Conservation (phyloP, 805 yeast genomes). For the Metschnikowia cerradonensis region DNA sequence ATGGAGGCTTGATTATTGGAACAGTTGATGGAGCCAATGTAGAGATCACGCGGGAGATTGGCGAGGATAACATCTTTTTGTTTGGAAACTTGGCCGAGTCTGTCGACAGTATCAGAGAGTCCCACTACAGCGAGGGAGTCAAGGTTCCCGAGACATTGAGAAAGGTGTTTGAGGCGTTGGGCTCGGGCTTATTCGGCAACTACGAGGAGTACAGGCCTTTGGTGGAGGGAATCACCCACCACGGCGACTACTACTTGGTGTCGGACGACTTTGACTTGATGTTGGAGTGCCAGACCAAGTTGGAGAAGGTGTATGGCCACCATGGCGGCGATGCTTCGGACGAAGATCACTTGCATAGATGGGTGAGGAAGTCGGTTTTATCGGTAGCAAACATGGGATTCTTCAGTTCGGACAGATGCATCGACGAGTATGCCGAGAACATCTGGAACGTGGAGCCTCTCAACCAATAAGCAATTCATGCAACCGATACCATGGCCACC, state of each 20-base stretch:
- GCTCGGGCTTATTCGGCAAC: slow-evolving; percentile 68
- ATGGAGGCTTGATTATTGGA: slow-evolving; percentile 91
- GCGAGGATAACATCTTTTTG: slow-evolving; percentile 87
- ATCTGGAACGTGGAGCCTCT: slow-evolving; percentile 90
- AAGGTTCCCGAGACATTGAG: slow-evolving; percentile 55
- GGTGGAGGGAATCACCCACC: slow-evolving; percentile 62
- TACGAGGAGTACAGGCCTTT: slow-evolving; percentile 62
- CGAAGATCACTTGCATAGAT: slow-evolving; percentile 53
- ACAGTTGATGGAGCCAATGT: slow-evolving; percentile 97
- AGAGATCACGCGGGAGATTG: slow-evolving; percentile 89
- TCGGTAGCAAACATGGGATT: slow-evolving; percentile 93
- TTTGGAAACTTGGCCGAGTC: slow-evolving; percentile 89
- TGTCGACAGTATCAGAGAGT: slow-evolving; percentile 79
- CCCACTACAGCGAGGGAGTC: slow-evolving; percentile 61
- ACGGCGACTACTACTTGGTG: slow-evolving; percentile 85
- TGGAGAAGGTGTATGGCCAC: slow-evolving; percentile 64
- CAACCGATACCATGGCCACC: too few species aligned
- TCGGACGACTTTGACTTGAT: slow-evolving; percentile 87
- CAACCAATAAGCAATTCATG: slow-evolving; percentile 7
- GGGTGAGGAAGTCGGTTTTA: slow-evolving; percentile 73
- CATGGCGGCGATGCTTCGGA: slow-evolving; percentile 39
- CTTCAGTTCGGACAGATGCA: slow-evolving; percentile 86
- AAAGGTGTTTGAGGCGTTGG: slow-evolving; percentile 63
- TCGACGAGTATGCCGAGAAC: slow-evolving; percentile 85
- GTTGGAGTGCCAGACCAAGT: slow-evolving; percentile 71